Base-by-base conservation (phyloP, 2,329 filamentous ascomycete species). In the Endoconidiophora laricicola region DNA sequence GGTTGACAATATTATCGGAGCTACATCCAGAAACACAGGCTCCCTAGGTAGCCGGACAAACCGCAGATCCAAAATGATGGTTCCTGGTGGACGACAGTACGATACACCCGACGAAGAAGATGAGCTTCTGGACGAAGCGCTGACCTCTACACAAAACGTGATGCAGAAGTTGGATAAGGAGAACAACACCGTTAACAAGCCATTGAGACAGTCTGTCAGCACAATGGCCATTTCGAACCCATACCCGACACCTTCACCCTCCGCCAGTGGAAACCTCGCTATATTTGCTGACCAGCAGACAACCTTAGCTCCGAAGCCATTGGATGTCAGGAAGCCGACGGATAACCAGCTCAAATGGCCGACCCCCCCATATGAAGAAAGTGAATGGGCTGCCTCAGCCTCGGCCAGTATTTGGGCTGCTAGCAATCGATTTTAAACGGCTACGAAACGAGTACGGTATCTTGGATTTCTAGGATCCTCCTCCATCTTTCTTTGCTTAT, bases 101-200 rank as follows among this genome's bases (percentile, higher is more conserved):
- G 91, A 98, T 60, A 88, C 88, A 0, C 86, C 91, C 1, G 88
- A 94, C 59, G 91, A 98, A 64, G 90, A 96, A 61, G 91, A 98
- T 53, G 91, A 98, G 65, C 73, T 98, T 7, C 72, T 96, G 7
- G 88, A 95, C 57, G 91, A 98, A 65, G 87, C 80, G 18, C 70
- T 95, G 40, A 75, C 79, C 45, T 86, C 84, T 4, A 84, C 87
- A 0, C 81, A 81, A 58, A 78, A 76, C 54, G 85, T 80, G 6
- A 83, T 84, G 60, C 81, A 78, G 60, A 79, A 78, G 7, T 70
- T 94, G 54, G 85, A 73, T 61, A 74, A 66, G 60, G 66, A 68
- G 46, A 68, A 66, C 46, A 69, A 66, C 58, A 38, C 26, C 24
- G 22, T 24, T 10, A 29, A 12, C 14, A 55, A 59, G 46, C 50